phyloP scores from a whole-genome alignment of 2,329 filamentous ascomycete species.

The Diaporthe citri region DNA sequence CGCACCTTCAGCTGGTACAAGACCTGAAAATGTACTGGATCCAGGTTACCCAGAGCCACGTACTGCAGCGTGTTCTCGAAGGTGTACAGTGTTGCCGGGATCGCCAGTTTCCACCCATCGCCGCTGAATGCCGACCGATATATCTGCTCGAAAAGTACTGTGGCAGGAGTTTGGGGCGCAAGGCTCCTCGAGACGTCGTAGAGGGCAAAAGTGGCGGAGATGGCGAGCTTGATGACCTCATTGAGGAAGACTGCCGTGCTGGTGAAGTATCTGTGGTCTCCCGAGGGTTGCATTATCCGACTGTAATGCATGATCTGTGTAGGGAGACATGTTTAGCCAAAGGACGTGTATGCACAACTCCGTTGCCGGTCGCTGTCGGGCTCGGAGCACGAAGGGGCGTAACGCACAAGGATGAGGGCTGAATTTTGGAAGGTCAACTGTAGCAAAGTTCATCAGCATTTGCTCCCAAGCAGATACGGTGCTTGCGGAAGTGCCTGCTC shows the following conservation, averaged over 20 bases:
- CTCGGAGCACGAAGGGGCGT: slow-evolving; percentile 19
- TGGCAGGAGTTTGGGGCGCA: slow-evolving; percentile 83
- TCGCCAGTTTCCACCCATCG: slow-evolving; percentile 94
- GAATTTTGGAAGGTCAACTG: slow-evolving; percentile 87
- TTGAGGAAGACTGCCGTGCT: slow-evolving; percentile 95
- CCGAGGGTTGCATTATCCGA: slow-evolving; percentile 86
- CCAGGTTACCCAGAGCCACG: slow-evolving; percentile 88
- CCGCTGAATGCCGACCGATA: slow-evolving; percentile 85
- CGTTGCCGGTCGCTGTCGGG: background rate
- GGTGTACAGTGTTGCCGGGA: slow-evolving; percentile 90
- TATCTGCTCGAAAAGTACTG: slow-evolving; percentile 83
- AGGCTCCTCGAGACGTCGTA: slow-evolving; percentile 86
- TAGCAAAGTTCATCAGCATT: slow-evolving; percentile 44
- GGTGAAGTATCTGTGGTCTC: slow-evolving; percentile 89
- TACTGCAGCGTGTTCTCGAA: slow-evolving; percentile 96
- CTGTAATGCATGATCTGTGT: slow-evolving; percentile 92
- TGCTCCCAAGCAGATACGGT: slow-evolving; percentile 1
- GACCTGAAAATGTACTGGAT: slow-evolving; percentile 93
- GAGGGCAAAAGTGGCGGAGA: slow-evolving; percentile 88
- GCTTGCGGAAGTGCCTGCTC: slow-evolving; percentile 45
- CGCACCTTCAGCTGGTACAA: slow-evolving; percentile 90
- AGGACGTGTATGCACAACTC: background rate
- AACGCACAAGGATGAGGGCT: slow-evolving; percentile 76
- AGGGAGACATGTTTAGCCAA: slow-evolving; percentile 29
- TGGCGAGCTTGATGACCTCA: slow-evolving; percentile 89